phyloP scores from a whole-genome alignment of 176 grass and related monocot species.

The Carex cristatella region DNA sequence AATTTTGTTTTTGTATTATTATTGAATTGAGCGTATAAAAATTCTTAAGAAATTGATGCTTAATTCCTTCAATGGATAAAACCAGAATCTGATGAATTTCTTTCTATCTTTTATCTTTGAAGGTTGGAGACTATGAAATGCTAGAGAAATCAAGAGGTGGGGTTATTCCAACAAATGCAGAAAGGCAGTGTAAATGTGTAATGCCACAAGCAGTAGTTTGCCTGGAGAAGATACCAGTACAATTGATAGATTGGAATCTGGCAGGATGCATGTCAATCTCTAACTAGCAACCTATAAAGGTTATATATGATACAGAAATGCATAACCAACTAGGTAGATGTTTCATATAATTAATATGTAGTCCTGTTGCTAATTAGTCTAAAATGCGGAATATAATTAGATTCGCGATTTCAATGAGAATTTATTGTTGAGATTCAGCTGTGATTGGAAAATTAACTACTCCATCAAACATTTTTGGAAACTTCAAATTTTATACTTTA shows the following conservation, averaged over 20 bases:
- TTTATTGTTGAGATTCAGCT: too few species aligned
- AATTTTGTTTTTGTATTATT: too few species aligned
- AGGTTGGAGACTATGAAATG: conserved; percentile 75
- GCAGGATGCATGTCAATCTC: conserved; percentile 28
- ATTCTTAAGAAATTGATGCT: neutral
- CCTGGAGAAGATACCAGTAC: conserved; percentile 7
- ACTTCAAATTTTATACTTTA: too few species aligned
- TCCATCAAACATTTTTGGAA: too few species aligned
- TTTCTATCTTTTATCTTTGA: neutral
- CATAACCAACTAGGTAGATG: too few species aligned
- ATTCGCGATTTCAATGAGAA: too few species aligned
- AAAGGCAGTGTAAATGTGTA: conserved; percentile 32
- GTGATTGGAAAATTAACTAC: too few species aligned
- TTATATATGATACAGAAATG: too few species aligned
- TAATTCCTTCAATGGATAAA: neutral
- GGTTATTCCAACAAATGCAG: conserved; percentile 10
- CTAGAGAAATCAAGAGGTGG: conserved; percentile 30
- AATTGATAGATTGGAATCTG: conserved; percentile 38
- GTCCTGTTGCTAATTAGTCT: too few species aligned
- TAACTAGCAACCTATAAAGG: neutral
- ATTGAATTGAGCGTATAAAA: neutral
- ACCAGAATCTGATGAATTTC: neutral
- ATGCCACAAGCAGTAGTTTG: too few species aligned
- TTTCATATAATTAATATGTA: too few species aligned
- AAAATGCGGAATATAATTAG: too few species aligned